These are phyloP conservation scores for Chalciporus sphaerocephalus DNA, from an alignment of 768 basidiomycete species.

Conservation along the genomic window DNA sequence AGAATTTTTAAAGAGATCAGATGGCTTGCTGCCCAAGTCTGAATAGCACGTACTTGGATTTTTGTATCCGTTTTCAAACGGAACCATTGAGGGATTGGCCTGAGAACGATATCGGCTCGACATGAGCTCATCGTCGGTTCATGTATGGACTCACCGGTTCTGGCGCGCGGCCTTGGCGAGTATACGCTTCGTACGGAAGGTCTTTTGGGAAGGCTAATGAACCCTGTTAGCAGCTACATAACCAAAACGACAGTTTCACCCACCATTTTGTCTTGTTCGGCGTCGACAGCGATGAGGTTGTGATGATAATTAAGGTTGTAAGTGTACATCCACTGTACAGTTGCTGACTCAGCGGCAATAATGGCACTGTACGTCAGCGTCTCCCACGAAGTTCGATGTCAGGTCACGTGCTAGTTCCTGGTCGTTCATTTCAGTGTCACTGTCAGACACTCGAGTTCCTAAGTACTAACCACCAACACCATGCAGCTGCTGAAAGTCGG, in stretches of 20 bases:
- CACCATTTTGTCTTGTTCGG: slow-evolving; percentile 46
- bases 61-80: slow-evolving; percentile 94
- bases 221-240: slow-evolving; percentile 1
- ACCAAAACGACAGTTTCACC: slow-evolving; percentile 15
- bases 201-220: slow-evolving; percentile 93
- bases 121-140: background rate
- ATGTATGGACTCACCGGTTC: slow-evolving; percentile 66
- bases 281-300: slow-evolving; percentile 20
- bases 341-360: slow-evolving; percentile 32
- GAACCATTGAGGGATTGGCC: slow-evolving; percentile 99
- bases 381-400: slow-evolving; percentile 1
- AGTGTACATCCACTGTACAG: slow-evolving; percentile 36
- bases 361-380: slow-evolving; percentile 7
- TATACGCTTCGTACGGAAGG: slow-evolving; percentile 94
- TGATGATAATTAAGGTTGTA: slow-evolving; percentile 33
- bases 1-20: background rate
- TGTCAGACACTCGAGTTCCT: no score
- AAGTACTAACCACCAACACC: slow-evolving; percentile 7
- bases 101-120: slow-evolving; percentile 27
- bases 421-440: no score
- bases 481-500: slow-evolving; percentile 52
- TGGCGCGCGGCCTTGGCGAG: slow-evolving; percentile 94
- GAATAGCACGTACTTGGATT: slow-evolving; percentile 60
- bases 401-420: slow-evolving; percentile 1
- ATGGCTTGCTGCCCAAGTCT: background rate